Evolutionary conservation across 2,329 filamentous ascomycete genomes (phyloP).

Genomic region (Monosporascus sp.): DNA sequence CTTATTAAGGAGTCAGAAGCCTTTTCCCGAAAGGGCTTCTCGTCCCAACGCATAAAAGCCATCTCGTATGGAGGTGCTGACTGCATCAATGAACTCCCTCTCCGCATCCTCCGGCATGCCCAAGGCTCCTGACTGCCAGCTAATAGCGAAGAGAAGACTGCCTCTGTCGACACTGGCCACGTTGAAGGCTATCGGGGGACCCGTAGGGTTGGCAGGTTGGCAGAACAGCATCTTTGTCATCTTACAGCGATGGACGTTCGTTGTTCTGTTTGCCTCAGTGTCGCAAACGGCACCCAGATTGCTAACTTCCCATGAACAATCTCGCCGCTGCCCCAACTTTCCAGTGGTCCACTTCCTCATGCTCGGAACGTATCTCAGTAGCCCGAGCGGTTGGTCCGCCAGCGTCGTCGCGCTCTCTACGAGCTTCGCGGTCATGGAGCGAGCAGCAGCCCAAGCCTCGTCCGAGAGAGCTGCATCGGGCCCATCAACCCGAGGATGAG

Average conservation of each 20-base stretch:
- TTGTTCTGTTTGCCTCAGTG: background rate
- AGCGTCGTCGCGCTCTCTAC: slow-evolving; percentile 21
- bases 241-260: background rate
- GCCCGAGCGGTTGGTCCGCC: slow-evolving; percentile 29
- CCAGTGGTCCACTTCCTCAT: slow-evolving; percentile 33
- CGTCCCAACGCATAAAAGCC: no score
- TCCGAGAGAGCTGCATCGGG: slow-evolving; percentile 4
- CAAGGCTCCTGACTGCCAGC: slow-evolving; percentile 38
- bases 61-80: no score
- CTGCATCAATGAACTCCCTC: no score
- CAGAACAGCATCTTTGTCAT: slow-evolving; percentile 36
- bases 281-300: slow-evolving; percentile 36
- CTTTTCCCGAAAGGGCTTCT: no score
- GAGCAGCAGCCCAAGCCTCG: slow-evolving; percentile 29
- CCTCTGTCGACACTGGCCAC: slow-evolving; percentile 34
- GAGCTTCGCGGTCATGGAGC: slow-evolving; percentile 26
- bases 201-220: slow-evolving; percentile 35
- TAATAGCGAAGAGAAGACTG: slow-evolving; percentile 31
- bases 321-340: slow-evolving; percentile 32
- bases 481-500: slow-evolving; percentile 11
- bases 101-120: slow-evolving; percentile 12
- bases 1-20: no score
- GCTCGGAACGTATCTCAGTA: slow-evolving; percentile 35
- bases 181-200: slow-evolving; percentile 35
- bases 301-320: slow-evolving; percentile 39